phyloP scores from a whole-genome alignment of 78 protist genomes.

The Dictyostelium purpureum region DNA sequence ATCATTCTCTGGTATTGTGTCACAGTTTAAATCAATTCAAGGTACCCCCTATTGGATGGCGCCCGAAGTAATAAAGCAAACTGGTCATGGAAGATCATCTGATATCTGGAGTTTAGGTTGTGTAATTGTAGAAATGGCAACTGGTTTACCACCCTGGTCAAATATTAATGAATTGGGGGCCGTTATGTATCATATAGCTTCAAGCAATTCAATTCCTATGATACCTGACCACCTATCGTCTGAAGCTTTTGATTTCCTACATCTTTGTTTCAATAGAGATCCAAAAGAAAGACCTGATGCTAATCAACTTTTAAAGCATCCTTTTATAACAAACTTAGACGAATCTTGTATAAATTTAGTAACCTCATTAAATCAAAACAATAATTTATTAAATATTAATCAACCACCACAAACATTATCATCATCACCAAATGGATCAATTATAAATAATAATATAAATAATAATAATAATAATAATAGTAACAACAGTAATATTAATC shows the following conservation, averaged over 20 bases:
- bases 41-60: conserved; percentile 94
- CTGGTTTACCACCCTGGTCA: conserved; percentile 85
- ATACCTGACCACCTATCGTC: conserved; percentile 21
- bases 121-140: conserved; percentile 85
- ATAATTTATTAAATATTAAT: neutral
- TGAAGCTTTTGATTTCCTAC: conserved; percentile 63
- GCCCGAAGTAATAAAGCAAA: conserved; percentile 86
- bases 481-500: neutral
- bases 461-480: neutral
- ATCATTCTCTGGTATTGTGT: conserved; percentile 30
- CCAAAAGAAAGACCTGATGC: conserved; percentile 81
- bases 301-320: conserved; percentile 44
- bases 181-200: conserved; percentile 77
- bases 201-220: conserved; percentile 35
- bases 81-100: conserved; percentile 81
- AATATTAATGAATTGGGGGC: conserved; percentile 75
- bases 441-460: neutral
- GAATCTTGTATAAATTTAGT: too few relatives aligned
- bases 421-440: neutral
- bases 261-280: conserved; percentile 64
- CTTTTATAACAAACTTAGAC: conserved; percentile 5
- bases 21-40: conserved; percentile 67
- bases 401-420: neutral
- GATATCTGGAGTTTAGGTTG: conserved; percentile 89
- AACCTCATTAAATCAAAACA: neutral